Base-by-base conservation (phyloP, 352 stramenopile genomes). In the Phytophthora ramorum region DNA sequence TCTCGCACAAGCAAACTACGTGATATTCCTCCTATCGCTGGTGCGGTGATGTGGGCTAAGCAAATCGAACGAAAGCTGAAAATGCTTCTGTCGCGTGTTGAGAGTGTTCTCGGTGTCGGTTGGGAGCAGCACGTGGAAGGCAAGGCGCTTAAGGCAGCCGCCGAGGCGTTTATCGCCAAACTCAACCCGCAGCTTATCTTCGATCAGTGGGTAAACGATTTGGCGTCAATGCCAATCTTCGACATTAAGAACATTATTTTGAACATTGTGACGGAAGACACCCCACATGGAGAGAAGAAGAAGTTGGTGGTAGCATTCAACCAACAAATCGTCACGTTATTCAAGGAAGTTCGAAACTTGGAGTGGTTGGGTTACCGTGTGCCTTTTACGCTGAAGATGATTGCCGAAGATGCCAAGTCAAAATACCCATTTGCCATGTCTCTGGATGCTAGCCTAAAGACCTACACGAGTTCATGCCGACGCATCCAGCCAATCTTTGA, bases 1-100 rank as follows among this genome's bases (percentile, higher is more conserved):
- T 97, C 92, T 24, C 83, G 88, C 20, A 97, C 98, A 63, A 98
- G 95, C 53, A 96, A 96, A 57, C 67, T 99, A 24, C 88, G 97
- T 47, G 98, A 99, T 56, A 98, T 99, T 35, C 98, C 98, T 17
- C 97, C 97, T 20, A 96, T 99, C 35, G 95, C 95, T 34, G 98
- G 97, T 26, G 98, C 98, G 48, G 98, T 99, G 43, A 94, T 99
- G 70, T 99, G 98, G 98, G 97, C 97, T 14, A 98, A 98, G 68
- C 98, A 99, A 79, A 99, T 99, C 79, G 98, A 99, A 75, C 87
- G 97, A n/a, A 98, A 99, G 74, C 76, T 99, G 13, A 92, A 98
- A 75, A 90, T 96, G 58, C 81, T 99, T 5, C 90, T 99, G 49
- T 87, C 93, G n/a, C 86, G 97, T 37, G 98, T 99, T 64, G 91